A percentile compares a stretch with the other conserved stretches of the same genome.
These are phyloP conservation scores for Condylostoma magnum DNA, from an alignment of 169 alveolate genomes.

Conservation along the genomic window DNA sequence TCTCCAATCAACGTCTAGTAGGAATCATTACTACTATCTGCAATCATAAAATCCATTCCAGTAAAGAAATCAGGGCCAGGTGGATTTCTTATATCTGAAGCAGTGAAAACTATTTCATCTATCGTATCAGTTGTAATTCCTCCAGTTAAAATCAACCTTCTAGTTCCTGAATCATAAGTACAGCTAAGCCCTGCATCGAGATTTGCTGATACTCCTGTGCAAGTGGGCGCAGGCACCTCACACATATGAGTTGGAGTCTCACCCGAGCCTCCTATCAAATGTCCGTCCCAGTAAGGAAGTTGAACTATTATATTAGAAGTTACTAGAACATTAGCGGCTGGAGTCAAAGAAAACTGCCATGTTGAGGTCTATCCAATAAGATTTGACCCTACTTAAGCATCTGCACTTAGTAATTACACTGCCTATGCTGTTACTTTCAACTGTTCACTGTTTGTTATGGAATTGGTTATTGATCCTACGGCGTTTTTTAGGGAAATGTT, in stretches of 20 bases:
- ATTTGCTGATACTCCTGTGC: background rate
- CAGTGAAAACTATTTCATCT: background rate
- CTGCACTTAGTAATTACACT: no score
- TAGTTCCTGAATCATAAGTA: background rate
- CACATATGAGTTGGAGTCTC: no score
- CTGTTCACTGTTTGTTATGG: no score
- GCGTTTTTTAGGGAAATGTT: no score
- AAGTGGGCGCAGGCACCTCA: constrained; percentile 8
- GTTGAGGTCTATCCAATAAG: no score
- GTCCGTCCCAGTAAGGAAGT: constrained; percentile 14
- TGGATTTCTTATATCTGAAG: background rate
- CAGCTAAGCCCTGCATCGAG: background rate
- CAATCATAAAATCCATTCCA: background rate
- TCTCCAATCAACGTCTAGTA: background rate
- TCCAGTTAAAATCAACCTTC: background rate
- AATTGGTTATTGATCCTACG: no score
- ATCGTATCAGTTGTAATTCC: constrained; percentile 5
- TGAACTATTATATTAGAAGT: background rate
- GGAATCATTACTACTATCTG: background rate
- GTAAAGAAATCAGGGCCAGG: constrained; percentile 7
- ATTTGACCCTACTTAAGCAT: no score
- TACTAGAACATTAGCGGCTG: background rate
- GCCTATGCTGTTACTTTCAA: no score
- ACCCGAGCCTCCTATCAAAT: background rate
- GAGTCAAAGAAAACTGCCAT: constrained; percentile 4